A percentile compares a stretch with the other conserved stretches of the same genome.
Conservation (phyloP, 768 basidiomycete genomes). For the Cystobasidium tubakii region DNA sequence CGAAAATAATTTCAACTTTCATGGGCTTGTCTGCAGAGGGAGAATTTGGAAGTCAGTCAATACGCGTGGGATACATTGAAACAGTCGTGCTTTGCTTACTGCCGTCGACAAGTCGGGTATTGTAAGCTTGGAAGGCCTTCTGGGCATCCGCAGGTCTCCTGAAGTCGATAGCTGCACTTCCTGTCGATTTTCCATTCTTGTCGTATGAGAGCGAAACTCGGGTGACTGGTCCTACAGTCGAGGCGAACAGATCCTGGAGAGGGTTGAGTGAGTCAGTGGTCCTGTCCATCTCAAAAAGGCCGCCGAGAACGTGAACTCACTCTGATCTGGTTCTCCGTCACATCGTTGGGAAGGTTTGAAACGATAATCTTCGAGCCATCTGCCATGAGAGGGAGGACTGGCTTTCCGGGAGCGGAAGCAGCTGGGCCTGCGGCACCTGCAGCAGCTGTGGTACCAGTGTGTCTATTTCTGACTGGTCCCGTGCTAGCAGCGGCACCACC, state of each 20-base stretch:
- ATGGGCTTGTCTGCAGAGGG: conserved; percentile 76
- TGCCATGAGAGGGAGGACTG: conserved; percentile 24
- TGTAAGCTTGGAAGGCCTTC: conserved; percentile 88
- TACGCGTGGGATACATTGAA: too few species aligned
- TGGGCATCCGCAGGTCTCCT: conserved; percentile 77
- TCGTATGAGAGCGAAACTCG: conserved; percentile 83
- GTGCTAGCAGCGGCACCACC: conserved; percentile 22
- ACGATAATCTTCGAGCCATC: conserved; percentile 73
- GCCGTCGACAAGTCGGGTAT: conserved; percentile 99
- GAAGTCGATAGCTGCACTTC: conserved; percentile 81
- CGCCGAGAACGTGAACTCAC: conserved; percentile 53
- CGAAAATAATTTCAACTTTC: conserved; percentile 96
- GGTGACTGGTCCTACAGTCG: conserved; percentile 78
- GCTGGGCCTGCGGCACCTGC: conserved; percentile 8
- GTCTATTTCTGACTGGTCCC: conserved; percentile 32
- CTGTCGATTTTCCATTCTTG: conserved; percentile 77
- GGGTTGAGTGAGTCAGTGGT: neutral
- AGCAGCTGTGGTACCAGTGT: conserved; percentile 16
- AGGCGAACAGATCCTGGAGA: conserved; percentile 80
- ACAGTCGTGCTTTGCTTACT: conserved; percentile 92
- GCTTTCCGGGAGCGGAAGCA: conserved; percentile 14
- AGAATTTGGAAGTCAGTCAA: neutral
- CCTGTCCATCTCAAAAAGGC: neutral
- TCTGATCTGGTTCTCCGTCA: conserved; percentile 88
- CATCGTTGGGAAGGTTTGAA: conserved; percentile 84